Evolutionary conservation across 2,329 filamentous ascomycete genomes (phyloP).

Genomic region (Cladophialophora yegresii): DNA sequence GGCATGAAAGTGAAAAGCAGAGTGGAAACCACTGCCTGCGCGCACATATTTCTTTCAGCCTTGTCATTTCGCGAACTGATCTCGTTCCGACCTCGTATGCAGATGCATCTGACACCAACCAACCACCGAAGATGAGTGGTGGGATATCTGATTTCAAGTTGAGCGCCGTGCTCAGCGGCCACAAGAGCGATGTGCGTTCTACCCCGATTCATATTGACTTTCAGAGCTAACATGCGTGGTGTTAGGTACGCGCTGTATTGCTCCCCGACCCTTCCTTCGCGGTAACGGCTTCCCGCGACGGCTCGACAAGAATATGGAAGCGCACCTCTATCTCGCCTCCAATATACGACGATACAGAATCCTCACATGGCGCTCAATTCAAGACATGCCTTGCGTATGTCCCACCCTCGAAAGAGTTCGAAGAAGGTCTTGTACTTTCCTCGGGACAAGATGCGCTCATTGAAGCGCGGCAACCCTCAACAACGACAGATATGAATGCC

Average conservation of each 20-base stretch:
- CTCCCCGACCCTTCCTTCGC: slow-evolving; percentile 73
- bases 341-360: slow-evolving; percentile 73
- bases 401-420: slow-evolving; percentile 66
- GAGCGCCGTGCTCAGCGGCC: slow-evolving; percentile 82
- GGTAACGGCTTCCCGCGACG: slow-evolving; percentile 87
- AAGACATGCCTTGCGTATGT: slow-evolving; percentile 82
- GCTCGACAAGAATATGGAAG: slow-evolving; percentile 84
- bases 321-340: slow-evolving; percentile 66
- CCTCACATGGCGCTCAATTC: slow-evolving; percentile 78
- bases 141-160: slow-evolving; percentile 61
- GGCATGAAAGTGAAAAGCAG: not conserved
- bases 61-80: not conserved
- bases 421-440: slow-evolving; percentile 80
- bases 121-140: slow-evolving; percentile 19
- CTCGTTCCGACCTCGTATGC: not conserved
- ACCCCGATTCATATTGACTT: slow-evolving; percentile 24
- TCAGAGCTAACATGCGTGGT: slow-evolving; percentile 32
- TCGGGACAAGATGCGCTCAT: slow-evolving; percentile 92
- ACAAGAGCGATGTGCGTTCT: slow-evolving; percentile 79
- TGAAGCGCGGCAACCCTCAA: slow-evolving; percentile 75
- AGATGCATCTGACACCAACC: slow-evolving; percentile 3
- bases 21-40: not conserved
- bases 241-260: slow-evolving; percentile 79
- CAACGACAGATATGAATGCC: slow-evolving; percentile 70
- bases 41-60: not conserved